phyloP scores from a whole-genome alignment of 2,329 filamentous ascomycete species.

The Fusarium penzigii region DNA sequence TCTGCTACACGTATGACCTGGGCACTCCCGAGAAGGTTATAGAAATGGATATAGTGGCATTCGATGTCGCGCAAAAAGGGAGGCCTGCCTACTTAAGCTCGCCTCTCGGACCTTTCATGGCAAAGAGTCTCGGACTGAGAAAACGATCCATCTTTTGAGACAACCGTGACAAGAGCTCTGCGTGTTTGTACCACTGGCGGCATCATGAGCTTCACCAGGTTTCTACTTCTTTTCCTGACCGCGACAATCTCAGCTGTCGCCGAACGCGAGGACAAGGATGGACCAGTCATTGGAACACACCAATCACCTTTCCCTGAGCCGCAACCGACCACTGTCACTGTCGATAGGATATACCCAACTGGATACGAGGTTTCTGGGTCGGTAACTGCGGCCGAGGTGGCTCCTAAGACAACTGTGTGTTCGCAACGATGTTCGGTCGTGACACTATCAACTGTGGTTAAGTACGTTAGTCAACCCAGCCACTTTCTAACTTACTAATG shows the following conservation, averaged over 20 bases:
- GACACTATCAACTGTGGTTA: conserved; percentile 21
- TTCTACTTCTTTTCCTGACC: conserved; percentile 15
- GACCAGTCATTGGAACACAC: conserved; percentile 3
- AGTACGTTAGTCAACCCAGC: conserved; percentile 8
- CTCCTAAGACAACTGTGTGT: conserved; percentile 21
- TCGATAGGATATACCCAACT: conserved; percentile 21
- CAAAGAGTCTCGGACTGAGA: conserved; percentile 3
- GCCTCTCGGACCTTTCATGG: neutral
- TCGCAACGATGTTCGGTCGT: conserved; percentile 19
- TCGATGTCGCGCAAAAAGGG: conserved; percentile 10
- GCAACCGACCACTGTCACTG: conserved; percentile 11
- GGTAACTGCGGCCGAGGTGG: neutral
- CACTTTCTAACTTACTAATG: conserved; percentile 6
- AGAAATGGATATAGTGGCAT: conserved; percentile 8
- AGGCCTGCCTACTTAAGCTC: conserved; percentile 18
- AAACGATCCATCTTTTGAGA: conserved; percentile 17
- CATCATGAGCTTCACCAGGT: conserved; percentile 21
- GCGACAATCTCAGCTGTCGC: conserved; percentile 2
- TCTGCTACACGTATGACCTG: conserved; percentile 16
- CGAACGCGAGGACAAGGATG: neutral
- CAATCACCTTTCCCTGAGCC: conserved; percentile 4
- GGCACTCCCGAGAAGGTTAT: conserved; percentile 4
- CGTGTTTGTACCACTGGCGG: conserved; percentile 2
- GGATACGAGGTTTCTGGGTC: conserved; percentile 3
- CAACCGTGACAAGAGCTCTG: too few relatives aligned